Evolutionary conservation across 306 rosid genomes (phyloP).

Genomic region (Astragalus membranaceus): DNA sequence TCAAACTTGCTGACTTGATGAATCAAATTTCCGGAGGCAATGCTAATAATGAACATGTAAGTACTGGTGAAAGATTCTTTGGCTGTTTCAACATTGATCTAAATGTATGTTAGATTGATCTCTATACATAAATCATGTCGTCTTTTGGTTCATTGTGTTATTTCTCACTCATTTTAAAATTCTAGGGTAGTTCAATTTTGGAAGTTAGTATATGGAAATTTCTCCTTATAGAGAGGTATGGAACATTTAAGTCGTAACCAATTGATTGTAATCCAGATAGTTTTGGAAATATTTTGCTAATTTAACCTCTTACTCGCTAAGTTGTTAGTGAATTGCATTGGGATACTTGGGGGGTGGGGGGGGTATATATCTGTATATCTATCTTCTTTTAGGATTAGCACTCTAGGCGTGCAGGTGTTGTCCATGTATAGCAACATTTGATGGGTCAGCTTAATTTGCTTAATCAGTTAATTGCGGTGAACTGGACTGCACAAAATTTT

Average conservation of each 20-base stretch:
- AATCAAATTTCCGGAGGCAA: slow-evolving; percentile 29
- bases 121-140: not conserved
- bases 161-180: not conserved
- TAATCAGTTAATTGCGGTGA: too few relatives aligned
- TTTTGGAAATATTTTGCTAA: not conserved
- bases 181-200: not conserved
- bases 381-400: not conserved
- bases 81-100: not conserved
- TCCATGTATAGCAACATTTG: not conserved
- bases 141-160: not conserved
- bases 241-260: not conserved
- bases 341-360: not conserved
- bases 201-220: not conserved
- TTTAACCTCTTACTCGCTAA: not conserved
- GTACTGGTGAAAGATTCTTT: slow-evolving; percentile 23
- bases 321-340: not conserved
- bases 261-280: not conserved
- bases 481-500: too few relatives aligned
- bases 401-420: not conserved
- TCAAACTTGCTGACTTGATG: slow-evolving; percentile 69
- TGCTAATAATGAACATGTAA: slow-evolving; percentile 47
- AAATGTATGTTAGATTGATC: not conserved
- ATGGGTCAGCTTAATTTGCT: too few relatives aligned
- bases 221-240: not conserved
- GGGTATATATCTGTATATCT: not conserved